Evolutionary conservation across 768 basidiomycete species (phyloP).

Genomic region (Pilatotrama ljubarskyi): DNA sequence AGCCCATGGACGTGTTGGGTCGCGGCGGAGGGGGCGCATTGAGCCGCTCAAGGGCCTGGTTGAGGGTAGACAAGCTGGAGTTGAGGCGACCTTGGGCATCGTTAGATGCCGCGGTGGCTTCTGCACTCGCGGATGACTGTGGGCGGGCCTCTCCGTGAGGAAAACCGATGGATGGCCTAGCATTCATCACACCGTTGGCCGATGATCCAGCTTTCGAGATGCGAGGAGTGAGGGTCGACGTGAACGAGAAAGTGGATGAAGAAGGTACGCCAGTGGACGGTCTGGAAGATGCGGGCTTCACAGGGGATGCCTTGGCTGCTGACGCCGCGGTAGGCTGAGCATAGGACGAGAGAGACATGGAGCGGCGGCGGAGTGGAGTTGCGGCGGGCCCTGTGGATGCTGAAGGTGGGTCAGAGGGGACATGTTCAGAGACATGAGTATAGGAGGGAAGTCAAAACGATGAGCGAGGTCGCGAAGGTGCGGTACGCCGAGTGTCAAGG

Average conservation of each 20-base stretch:
- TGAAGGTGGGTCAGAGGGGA: not conserved
- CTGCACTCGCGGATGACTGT: not conserved
- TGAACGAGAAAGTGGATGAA: not conserved
- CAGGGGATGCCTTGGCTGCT: constrained; percentile 1
- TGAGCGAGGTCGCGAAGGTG: too few relatives aligned
- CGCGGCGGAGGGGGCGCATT: constrained; percentile 62
- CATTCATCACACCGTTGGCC: too few relatives aligned
- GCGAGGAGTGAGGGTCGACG: not conserved
- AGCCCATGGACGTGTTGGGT: constrained; percentile 72
- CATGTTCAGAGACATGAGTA: not conserved
- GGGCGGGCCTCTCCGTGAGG: not conserved
- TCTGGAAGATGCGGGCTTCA: constrained; percentile 3
- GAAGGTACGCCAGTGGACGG: not conserved
- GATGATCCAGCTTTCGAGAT: not conserved
- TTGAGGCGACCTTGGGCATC: constrained; percentile 2
- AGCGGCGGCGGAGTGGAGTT: not conserved
- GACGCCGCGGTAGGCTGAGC: constrained; percentile 8
- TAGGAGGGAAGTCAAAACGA: not conserved
- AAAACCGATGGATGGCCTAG: not conserved
- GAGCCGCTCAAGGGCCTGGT: constrained; percentile 71
- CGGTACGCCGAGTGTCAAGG: not conserved
- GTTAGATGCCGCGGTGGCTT: not conserved
- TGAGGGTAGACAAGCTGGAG: constrained; percentile 57
- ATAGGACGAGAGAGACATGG: constrained; percentile 8
- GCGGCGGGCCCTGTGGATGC: not conserved